Conservation (phyloP, 2,329 filamentous ascomycete genomes). For the Cadophora luteo-olivacea region DNA sequence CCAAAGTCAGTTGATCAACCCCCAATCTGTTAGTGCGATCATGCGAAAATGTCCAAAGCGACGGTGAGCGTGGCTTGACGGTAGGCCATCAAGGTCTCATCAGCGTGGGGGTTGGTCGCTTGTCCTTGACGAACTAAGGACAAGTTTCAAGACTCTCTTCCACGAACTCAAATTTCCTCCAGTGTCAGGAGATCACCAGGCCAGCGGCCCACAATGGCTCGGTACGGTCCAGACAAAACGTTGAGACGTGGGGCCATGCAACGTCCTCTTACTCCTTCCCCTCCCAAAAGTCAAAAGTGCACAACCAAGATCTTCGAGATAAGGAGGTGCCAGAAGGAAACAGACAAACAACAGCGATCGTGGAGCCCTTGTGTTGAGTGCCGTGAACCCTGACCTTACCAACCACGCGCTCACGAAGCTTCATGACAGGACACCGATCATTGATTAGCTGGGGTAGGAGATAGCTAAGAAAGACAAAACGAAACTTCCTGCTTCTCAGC, state of each 20-base stretch:
- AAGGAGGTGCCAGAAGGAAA: slow-evolving; percentile 5
- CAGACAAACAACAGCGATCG: neutral
- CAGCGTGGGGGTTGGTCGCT: neutral
- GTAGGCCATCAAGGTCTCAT: neutral
- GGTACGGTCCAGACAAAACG: slow-evolving; percentile 5
- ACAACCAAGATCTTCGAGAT: neutral
- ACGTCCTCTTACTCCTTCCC: neutral
- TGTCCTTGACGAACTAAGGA: neutral
- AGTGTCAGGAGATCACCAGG: slow-evolving; percentile 9
- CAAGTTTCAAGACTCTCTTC: slow-evolving; percentile 10
- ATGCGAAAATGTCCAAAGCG: neutral
- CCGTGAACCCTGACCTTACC: slow-evolving; percentile 4
- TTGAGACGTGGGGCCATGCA: neutral
- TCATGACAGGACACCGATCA: neutral
- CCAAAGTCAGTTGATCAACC: neutral
- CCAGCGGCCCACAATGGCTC: slow-evolving; percentile 1
- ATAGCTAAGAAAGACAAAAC: neutral
- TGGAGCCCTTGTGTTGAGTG: neutral
- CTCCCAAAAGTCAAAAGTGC: neutral
- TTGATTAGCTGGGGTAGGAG: neutral
- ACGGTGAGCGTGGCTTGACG: neutral
- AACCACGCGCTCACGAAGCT: neutral
- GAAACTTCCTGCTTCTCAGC: neutral
- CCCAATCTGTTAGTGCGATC: neutral
- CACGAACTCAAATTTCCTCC: neutral